These are phyloP conservation scores for Coemansia sp. DNA, from an alignment of 192 early-diverging fungal species.

Conservation along the genomic window DNA sequence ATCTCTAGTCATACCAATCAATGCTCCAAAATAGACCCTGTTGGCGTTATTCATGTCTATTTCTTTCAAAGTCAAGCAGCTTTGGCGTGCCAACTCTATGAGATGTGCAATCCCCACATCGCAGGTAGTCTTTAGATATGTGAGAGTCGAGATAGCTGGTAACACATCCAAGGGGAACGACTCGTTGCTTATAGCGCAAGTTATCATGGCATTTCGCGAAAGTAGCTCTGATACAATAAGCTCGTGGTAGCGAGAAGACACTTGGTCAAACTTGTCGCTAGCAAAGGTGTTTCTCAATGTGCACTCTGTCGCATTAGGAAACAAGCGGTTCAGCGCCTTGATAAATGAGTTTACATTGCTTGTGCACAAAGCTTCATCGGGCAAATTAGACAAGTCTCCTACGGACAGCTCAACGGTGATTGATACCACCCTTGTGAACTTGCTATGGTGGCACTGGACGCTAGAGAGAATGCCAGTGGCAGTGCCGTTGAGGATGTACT, in stretches of 20 bases:
- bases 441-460: neutral
- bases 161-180: neutral
- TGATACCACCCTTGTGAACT: neutral
- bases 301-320: neutral
- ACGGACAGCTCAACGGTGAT: neutral
- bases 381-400: neutral
- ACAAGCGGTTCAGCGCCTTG: neutral
- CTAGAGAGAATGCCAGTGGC: neutral
- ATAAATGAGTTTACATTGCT: neutral
- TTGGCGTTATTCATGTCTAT: neutral
- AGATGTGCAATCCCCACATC: neutral
- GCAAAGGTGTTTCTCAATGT: neutral
- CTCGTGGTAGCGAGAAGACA: neutral
- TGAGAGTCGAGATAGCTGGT: neutral
- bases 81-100: neutral
- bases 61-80: neutral
- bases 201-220: neutral
- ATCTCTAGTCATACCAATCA: neutral
- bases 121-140: neutral
- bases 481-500: neutral
- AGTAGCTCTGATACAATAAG: neutral
- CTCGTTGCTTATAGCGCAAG: neutral
- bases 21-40: neutral
- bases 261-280: neutral
- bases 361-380: neutral